phyloP scores from a whole-genome alignment of 176 grass and related monocot genomes.

The Chloris gayana region DNA sequence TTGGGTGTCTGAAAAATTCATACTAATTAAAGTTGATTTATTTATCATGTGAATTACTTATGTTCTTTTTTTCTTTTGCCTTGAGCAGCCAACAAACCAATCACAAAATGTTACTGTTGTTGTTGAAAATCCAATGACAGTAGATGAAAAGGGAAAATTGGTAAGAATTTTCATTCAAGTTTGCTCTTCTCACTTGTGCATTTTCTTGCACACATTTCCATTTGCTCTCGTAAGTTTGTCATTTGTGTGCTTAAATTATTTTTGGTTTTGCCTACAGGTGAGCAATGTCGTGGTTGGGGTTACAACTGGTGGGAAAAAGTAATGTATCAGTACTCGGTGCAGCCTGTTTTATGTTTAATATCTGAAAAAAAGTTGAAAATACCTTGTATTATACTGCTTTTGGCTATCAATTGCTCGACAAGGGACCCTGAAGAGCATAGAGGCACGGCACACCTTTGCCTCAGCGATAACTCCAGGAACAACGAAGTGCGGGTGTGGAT shows the following conservation, averaged over 20 bases:
- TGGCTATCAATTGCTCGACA: slow-evolving; percentile 22
- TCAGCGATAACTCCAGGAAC: not conserved
- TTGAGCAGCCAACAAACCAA: slow-evolving; percentile 43
- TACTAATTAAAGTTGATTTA: slow-evolving; percentile 14
- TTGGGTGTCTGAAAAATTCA: not conserved
- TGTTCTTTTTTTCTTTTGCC: not conserved
- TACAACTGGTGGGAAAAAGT: slow-evolving; percentile 58
- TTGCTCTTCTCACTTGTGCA: not conserved
- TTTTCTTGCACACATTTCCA: not conserved
- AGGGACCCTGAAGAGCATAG: slow-evolving; percentile 6
- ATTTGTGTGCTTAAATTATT: not conserved
- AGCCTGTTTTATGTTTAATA: slow-evolving; percentile 41
- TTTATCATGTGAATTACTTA: slow-evolving; percentile 20
- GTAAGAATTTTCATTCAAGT: slow-evolving; percentile 41
- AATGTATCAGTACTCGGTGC: slow-evolving; percentile 10
- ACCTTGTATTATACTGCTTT: slow-evolving; percentile 48
- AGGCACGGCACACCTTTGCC: not conserved
- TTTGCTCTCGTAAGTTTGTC: not conserved
- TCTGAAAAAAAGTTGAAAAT: slow-evolving; percentile 25
- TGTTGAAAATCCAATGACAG: slow-evolving; percentile 92
- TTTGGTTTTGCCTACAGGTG: slow-evolving; percentile 52
- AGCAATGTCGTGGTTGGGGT: slow-evolving; percentile 78
- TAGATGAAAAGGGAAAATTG: slow-evolving; percentile 86
- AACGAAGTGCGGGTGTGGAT: slow-evolving; percentile 29
- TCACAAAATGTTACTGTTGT: slow-evolving; percentile 71